These are phyloP conservation scores for Vitis vinifera DNA, from an alignment of 164 flowering plant species.

Conservation along the genomic window ASM3070453v1 NC_081810.1:15977001-15977500, in stretches of 20 bases:
- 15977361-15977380: background rate
- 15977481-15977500: conserved; percentile 23
- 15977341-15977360: background rate
- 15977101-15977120: conserved; percentile 15
- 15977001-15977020: background rate
- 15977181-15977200: conserved; percentile 25
- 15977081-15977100: conserved; percentile 52
- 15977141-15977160: conserved; percentile 36
- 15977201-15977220: conserved; percentile 26
- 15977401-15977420: conserved; percentile 23
- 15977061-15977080: conserved; percentile 26
- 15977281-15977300: too few species aligned
- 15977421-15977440: too few species aligned
- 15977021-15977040: conserved; percentile 30
- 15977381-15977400: conserved; percentile 10
- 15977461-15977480: conserved; percentile 25
- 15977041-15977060: conserved; percentile 37
- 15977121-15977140: conserved; percentile 13
- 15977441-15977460: conserved; percentile 5
- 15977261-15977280: conserved; percentile 37
- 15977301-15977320: too few species aligned
- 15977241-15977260: conserved; percentile 24
- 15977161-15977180: conserved; percentile 36
- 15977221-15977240: conserved; percentile 38
- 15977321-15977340: too few species aligned